Conservation (phyloP, 495 filamentous ascomycete species). For the Xeromyces bisporus region DNA sequence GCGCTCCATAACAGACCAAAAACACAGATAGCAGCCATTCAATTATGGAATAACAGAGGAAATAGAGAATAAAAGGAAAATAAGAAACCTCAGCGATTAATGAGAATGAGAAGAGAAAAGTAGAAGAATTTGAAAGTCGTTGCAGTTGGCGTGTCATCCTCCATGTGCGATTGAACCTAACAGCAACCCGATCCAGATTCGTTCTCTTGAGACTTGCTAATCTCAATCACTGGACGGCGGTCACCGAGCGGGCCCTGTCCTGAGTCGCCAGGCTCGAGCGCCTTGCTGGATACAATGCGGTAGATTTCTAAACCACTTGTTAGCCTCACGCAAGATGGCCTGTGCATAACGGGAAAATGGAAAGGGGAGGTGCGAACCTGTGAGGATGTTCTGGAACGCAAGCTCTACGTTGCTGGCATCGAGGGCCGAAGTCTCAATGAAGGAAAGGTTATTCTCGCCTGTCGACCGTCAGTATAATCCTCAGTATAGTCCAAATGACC, state of each 20-base stretch:
- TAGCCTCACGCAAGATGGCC: no score
- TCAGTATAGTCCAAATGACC: no score
- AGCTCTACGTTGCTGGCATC: constrained; percentile 99
- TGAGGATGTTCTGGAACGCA: constrained; percentile 98
- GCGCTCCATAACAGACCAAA: constrained; percentile 24
- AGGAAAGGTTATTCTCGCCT: constrained; percentile 92
- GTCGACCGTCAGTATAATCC: constrained; percentile 4
- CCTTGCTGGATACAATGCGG: constrained; percentile 96
- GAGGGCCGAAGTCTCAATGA: constrained; percentile 97
- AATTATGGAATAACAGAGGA: constrained; percentile 27
- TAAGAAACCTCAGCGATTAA: no score
- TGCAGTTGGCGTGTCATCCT: constrained; percentile 17
- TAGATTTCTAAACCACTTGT: constrained; percentile 94
- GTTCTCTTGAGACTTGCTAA: constrained; percentile 64
- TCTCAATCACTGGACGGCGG: constrained; percentile 56
- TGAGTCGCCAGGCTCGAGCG: constrained; percentile 68
- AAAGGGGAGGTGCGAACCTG: constrained; percentile 42
- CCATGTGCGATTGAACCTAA: constrained; percentile 27
- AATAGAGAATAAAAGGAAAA: constrained; percentile 2
- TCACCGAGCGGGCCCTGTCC: constrained; percentile 54
- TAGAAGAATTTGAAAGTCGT: constrained; percentile 13
- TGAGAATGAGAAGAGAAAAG: constrained; percentile 12
- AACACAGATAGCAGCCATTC: constrained; percentile 25
- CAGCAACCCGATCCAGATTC: constrained; percentile 79
- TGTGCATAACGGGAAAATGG: no score